phyloP scores from a whole-genome alignment of 2,329 filamentous ascomycete genomes.

The Pyrenophora seminiperda region DNA sequence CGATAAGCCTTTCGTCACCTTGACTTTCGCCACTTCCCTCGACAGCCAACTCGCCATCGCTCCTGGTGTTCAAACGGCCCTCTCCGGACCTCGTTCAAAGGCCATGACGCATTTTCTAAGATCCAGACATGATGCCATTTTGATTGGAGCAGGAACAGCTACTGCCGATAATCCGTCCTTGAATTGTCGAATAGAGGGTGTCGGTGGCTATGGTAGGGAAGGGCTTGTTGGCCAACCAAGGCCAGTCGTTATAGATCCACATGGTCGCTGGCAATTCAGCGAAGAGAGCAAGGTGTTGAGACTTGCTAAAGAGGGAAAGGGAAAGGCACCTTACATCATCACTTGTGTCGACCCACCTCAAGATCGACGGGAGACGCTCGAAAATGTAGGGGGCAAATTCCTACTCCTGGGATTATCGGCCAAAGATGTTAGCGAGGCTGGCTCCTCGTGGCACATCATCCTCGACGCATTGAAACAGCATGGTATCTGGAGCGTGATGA shows the following conservation, averaged over 20 bases:
- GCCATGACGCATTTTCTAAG: constrained; percentile 93
- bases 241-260: constrained; percentile 82
- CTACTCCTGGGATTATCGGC: constrained; percentile 10
- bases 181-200: constrained; percentile 75
- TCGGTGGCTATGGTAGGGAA: constrained; percentile 60
- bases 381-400: constrained; percentile 34
- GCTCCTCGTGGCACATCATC: constrained; percentile 8
- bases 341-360: constrained; percentile 16
- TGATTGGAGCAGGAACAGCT: constrained; percentile 83
- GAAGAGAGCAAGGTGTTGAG: constrained; percentile 67
- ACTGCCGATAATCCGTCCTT: constrained; percentile 83
- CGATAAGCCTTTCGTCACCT: constrained; percentile 56
- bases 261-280: constrained; percentile 70
- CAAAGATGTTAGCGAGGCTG: background rate
- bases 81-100: constrained; percentile 84
- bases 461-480: constrained; percentile 4
- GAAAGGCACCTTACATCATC: constrained; percentile 75
- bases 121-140: constrained; percentile 79
- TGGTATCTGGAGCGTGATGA: constrained; percentile 79
- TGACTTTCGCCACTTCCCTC: constrained; percentile 90
- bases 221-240: constrained; percentile 69
- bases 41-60: constrained; percentile 78
- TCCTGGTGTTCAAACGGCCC: constrained; percentile 77
- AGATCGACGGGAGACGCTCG: constrained; percentile 39
- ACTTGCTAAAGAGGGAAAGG: constrained; percentile 67